Evolutionary conservation across 768 basidiomycete genomes (phyloP).

Genomic region (Pleurotus giganteus): DNA sequence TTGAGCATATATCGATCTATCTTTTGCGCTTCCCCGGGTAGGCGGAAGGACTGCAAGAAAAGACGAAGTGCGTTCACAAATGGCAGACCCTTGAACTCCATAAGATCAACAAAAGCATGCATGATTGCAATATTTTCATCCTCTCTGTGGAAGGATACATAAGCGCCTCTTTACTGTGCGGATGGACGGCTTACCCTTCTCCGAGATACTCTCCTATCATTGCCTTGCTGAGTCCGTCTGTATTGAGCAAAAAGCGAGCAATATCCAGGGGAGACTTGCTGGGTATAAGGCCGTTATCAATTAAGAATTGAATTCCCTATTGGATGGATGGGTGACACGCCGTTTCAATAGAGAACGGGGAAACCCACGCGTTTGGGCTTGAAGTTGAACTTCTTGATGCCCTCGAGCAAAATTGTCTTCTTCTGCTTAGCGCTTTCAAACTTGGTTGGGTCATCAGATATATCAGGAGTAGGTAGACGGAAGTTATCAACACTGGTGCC

Average conservation of each 20-base stretch:
- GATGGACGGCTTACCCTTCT: constrained; percentile 69
- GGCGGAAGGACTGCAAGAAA: constrained; percentile 93
- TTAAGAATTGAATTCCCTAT: constrained; percentile 86
- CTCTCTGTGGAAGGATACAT: constrained; percentile 51
- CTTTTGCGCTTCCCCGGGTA: constrained; percentile 97
- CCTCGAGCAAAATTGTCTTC: constrained; percentile 92
- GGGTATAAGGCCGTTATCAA: constrained; percentile 85
- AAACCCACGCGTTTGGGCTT: constrained; percentile 89
- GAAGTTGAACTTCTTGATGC: constrained; percentile 97
- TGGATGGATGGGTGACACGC: background rate
- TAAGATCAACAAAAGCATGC: constrained; percentile 94
- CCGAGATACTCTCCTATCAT: constrained; percentile 99
- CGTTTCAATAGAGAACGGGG: background rate
- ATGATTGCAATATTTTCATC: constrained; percentile 88
- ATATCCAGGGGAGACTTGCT: constrained; percentile 72
- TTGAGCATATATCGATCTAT: constrained; percentile 99
- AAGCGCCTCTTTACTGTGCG: background rate
- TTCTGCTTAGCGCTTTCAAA: constrained; percentile 97
- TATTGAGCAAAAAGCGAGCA: constrained; percentile 79
- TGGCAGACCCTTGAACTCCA: constrained; percentile 78
- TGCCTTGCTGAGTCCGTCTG: constrained; percentile 91
- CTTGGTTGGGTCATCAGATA: constrained; percentile 83
- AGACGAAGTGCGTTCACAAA: constrained; percentile 90
- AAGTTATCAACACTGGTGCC: constrained; percentile 51
- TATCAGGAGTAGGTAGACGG: constrained; percentile 73